Base-by-base conservation (phyloP, 139 green algal genomes). In the Medakamo hakoo region DNA sequence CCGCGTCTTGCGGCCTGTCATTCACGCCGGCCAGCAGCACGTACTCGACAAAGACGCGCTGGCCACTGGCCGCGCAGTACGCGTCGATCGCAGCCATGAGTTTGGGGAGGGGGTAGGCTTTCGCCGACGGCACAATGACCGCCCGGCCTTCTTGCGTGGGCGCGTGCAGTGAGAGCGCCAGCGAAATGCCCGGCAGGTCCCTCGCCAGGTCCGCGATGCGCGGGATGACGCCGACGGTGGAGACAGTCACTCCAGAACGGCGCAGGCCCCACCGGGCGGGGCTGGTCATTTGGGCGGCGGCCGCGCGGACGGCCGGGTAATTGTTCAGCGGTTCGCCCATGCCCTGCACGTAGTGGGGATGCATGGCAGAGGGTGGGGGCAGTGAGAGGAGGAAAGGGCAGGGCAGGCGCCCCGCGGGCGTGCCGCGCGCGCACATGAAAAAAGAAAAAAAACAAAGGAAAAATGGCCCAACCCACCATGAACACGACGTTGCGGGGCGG, bases 251-350 rank as follows among this genome's bases (percentile, higher is more conserved):
- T 30, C 82, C 78, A 19, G 59, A 65, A 25, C 80, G 80, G 2
- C 75, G 67, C 27, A 98, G 73, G 3, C 69, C 79, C 73, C 96
- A 98, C 40, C 63, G 22, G 5, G 62, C 63, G 27, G 20, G 61
- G 71, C 92, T 76, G 0, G 72, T 87, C 76, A 98, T 89, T 60
- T 80, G 58, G 2, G 52, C 3, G 4, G 94, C 78, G 0, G 92
- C 88, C 1, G 64, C 59, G 22, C 68, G 61, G 2, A 98, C 91
- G 0, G 84, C 73, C 2, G 78, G 71, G 69, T 97, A 97, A 76
- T 98, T 98, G 78, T 94, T 92, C 52, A 98, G 72, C 1, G 92
- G 92, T 78, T 98, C 91, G 1, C 91, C 91, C 91, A 95, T 95
- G 60, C 87, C 88, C 84, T 86, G 69, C 23, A 26, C 16, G 23